phyloP scores from a whole-genome alignment of 208 protist species.

The Trypanosoma cruzi region DNA sequence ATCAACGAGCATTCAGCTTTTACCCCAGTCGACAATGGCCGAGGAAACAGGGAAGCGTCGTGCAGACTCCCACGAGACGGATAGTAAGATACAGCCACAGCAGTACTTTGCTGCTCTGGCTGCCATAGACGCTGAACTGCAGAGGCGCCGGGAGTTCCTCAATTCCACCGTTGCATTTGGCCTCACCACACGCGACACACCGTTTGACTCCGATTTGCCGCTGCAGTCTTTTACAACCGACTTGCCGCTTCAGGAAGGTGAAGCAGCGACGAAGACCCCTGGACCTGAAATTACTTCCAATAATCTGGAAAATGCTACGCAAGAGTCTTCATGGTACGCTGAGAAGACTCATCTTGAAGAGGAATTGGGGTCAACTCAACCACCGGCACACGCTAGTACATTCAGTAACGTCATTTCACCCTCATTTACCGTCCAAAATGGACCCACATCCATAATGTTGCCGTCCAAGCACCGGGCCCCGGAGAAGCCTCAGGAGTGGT shows the following conservation, averaged over 20 bases:
- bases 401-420: neutral
- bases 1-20: neutral
- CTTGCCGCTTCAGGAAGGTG: neutral
- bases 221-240: neutral
- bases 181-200: neutral
- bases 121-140: slow-evolving; percentile 20
- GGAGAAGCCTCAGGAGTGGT: neutral
- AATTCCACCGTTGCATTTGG: slow-evolving; percentile 7
- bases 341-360: neutral
- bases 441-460: neutral
- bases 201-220: neutral
- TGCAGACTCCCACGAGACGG: neutral
- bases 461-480: neutral
- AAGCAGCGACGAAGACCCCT: neutral
- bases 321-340: neutral
- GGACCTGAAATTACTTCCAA: neutral
- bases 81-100: neutral
- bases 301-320: neutral
- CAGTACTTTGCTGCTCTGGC: slow-evolving; percentile 27
- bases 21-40: neutral
- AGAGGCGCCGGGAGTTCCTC: slow-evolving; percentile 8
- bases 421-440: neutral
- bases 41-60: too few relatives aligned
- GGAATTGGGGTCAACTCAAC: slow-evolving; percentile 8
- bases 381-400: slow-evolving; percentile 16